Conservation (phyloP, 139 green algal genomes). For the Chlamydomonas eustigma region DNA sequence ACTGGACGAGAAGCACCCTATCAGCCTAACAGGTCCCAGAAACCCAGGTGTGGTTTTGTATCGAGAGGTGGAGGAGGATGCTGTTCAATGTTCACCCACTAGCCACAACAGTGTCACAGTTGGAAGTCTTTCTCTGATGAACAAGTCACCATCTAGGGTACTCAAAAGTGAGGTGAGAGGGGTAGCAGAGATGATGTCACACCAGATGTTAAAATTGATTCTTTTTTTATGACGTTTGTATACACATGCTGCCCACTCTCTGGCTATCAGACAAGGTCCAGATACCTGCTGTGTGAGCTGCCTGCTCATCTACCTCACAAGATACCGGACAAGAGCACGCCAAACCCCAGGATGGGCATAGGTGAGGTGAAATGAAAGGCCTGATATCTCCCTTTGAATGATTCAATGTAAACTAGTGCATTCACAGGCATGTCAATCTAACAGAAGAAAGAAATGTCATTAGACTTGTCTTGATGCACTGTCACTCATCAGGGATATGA, state of each 20-base stretch:
- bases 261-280: not conserved
- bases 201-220: not conserved
- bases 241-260: not conserved
- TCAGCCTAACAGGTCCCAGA: slow-evolving; percentile 27
- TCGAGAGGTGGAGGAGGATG: slow-evolving; percentile 39
- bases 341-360: not conserved
- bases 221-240: not conserved
- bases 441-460: no score
- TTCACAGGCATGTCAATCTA: no score
- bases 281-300: not conserved
- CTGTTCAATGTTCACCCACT: no score
- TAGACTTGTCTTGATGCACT: no score
- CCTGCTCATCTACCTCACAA: not conserved
- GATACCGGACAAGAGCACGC: not conserved
- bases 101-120: no score
- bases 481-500: no score
- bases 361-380: no score
- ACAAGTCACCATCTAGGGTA: not conserved
- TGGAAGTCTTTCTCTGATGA: not conserved
- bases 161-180: not conserved
- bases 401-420: no score
- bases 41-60: slow-evolving; percentile 54
- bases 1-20: slow-evolving; percentile 50
- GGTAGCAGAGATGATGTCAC: not conserved
- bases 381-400: no score